Conservation (phyloP, 2,329 filamentous ascomycete species). For the Fusarium redolens region DNA sequence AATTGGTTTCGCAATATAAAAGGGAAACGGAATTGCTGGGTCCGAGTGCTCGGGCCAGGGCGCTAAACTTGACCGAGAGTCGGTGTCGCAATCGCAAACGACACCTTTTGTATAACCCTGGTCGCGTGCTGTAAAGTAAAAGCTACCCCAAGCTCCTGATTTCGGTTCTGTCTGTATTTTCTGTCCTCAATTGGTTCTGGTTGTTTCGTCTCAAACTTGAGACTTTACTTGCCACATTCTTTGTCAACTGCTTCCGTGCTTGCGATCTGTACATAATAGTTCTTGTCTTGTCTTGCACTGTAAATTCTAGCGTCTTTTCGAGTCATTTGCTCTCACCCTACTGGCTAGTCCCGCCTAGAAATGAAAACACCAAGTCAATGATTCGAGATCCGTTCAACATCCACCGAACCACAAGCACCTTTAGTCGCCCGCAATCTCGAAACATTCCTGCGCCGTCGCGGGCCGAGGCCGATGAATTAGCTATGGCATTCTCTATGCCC, state of each 20-base stretch:
- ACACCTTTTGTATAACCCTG: slow-evolving; percentile 22
- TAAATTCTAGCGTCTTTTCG: neutral
- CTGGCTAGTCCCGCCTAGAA: slow-evolving; percentile 32
- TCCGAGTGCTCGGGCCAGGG: slow-evolving; percentile 21
- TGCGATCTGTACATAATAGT: slow-evolving; percentile 28
- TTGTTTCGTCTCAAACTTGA: slow-evolving; percentile 5
- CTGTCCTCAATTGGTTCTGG: neutral
- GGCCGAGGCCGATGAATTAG: slow-evolving; percentile 60
- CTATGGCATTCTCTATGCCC: slow-evolving; percentile 75
- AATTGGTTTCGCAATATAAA: neutral
- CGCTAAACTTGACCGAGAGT: slow-evolving; percentile 14
- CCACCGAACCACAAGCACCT: slow-evolving; percentile 55
- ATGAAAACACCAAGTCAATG: slow-evolving; percentile 50
- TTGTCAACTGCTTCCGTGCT: neutral
- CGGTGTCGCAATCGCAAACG: slow-evolving; percentile 26
- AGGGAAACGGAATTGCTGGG: slow-evolving; percentile 1
- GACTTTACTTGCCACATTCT: slow-evolving; percentile 8
- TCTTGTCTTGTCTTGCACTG: neutral
- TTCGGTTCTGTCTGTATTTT: slow-evolving; percentile 11
- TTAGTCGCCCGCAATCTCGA: slow-evolving; percentile 61
- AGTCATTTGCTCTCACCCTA: slow-evolving; percentile 4
- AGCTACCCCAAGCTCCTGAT: slow-evolving; percentile 32
- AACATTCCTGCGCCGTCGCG: slow-evolving; percentile 60
- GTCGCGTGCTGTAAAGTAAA: slow-evolving; percentile 23
- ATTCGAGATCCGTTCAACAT: slow-evolving; percentile 60